Evolutionary conservation across 2,329 filamentous ascomycete genomes (phyloP).

Genomic region (Endoconidiophora laricicola): DNA sequence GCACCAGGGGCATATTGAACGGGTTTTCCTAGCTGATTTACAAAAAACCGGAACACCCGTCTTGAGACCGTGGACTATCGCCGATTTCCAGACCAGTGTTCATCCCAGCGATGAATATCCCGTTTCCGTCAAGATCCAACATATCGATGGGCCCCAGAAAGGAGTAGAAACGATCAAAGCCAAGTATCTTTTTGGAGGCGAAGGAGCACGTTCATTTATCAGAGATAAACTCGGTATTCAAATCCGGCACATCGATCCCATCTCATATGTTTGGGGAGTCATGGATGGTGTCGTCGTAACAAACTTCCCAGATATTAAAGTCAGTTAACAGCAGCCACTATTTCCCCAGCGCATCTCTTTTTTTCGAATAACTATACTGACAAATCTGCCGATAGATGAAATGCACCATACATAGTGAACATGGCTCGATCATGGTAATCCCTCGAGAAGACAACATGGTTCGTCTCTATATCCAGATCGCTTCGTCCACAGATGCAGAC

Average conservation of each 20-base stretch:
- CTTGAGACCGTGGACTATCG: constrained; percentile 49
- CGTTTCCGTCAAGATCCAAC: constrained; percentile 60
- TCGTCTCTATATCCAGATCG: constrained; percentile 52
- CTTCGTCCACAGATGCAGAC: constrained; percentile 42
- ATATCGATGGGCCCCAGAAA: constrained; percentile 50
- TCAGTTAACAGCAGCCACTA: constrained; percentile 17
- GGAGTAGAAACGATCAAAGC: constrained; percentile 44
- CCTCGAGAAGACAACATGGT: constrained; percentile 48
- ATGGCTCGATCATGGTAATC: constrained; percentile 67
- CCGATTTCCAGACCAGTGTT: constrained; percentile 33
- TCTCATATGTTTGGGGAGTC: constrained; percentile 58
- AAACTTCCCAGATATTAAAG: constrained; percentile 63
- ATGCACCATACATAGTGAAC: constrained; percentile 57
- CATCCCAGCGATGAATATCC: constrained; percentile 47
- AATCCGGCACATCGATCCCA: constrained; percentile 54
- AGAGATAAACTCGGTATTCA: constrained; percentile 50
- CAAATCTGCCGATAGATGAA: constrained; percentile 36
- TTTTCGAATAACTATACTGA: constrained; percentile 23
- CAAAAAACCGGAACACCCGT: constrained; percentile 42
- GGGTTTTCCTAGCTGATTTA: constrained; percentile 50
- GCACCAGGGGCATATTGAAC: constrained; percentile 56
- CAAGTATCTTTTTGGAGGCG: constrained; percentile 56
- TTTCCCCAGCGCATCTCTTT: too few relatives aligned
- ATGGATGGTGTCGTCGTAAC: constrained; percentile 59
- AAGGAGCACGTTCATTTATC: constrained; percentile 52